Evolutionary conservation across 2,329 filamentous ascomycete genomes (phyloP), one percentile per base, ranked within the genome.

Genomic region (Orbilia blumenaviensis): DNA sequence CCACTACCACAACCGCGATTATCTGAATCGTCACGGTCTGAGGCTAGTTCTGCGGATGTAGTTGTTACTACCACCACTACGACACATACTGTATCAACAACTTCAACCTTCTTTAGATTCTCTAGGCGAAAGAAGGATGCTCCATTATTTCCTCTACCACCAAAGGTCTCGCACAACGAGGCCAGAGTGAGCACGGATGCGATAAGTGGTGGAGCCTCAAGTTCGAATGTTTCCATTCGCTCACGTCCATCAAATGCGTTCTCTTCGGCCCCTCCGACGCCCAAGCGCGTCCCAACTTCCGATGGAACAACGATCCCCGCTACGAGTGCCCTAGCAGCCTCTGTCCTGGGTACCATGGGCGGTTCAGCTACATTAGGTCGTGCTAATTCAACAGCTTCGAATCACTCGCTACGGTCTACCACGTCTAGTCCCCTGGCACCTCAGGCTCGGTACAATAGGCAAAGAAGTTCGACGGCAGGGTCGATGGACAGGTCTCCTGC

Each of bases 1-100:
- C 88, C 89, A 6, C 85, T 91, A 18, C 88, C 90, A 9, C 84
- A 88, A 29, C 87, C 88, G 78, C 86, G 92, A 42, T 84, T 91
- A 27, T 95, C 92, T 3, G 94, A 97, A 81, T 97, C 94, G 1
- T 97, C 93, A 1, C 88, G 92, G 79, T 97, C 94, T 27, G 94
- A 97, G 82, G 91, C 88, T 48, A 96, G 92, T 83, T 92, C 90
- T 14, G 89, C 87, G 44, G 90, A 94, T 80, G 87, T 87, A 79
- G 85, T 85, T 42, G 84, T 88, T 58, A 87, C 86, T 56, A 87
- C 84, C 78, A 87, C 84, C 52, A 89, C 86, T 48, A 89, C 88
- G 5, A 90, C 89, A 9, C 88, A 91, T 78, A 89, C 87, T 8
- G 84, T 87, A 12, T 86, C 88, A 27, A 87, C 88, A 4, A 89